Percentiles rank a stretch among this genome's conserved stretches.
Evolutionary conservation across 805 yeast species (phyloP).

Genomic region (Candida silvatica): DNA sequence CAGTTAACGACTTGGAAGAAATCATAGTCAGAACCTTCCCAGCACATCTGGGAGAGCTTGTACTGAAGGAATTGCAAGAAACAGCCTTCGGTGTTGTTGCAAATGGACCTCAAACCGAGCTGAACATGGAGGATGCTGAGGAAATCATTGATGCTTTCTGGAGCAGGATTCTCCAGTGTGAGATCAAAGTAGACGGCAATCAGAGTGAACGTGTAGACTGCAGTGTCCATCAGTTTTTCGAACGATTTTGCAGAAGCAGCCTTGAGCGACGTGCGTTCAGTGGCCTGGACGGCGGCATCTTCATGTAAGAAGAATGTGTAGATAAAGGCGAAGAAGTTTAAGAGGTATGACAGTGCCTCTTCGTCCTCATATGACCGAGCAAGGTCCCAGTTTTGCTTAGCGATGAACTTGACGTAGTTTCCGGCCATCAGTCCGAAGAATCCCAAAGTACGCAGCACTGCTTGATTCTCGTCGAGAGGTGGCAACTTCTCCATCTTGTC

Average conservation of each 20-base stretch:
- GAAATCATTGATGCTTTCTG: conserved; percentile 31
- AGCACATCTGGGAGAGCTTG: conserved; percentile 35
- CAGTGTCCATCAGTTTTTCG: conserved; percentile 35
- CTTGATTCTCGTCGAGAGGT: conserved; percentile 27
- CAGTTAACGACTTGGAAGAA: conserved; percentile 74
- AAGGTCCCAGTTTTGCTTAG: conserved; percentile 27
- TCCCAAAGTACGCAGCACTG: conserved; percentile 41
- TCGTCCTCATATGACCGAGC: background rate
- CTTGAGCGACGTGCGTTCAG: conserved; percentile 32
- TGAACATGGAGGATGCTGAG: conserved; percentile 62
- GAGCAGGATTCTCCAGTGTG: conserved; percentile 7
- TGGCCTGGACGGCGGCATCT: conserved; percentile 33
- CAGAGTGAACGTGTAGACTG: conserved; percentile 29
- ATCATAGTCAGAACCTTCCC: conserved; percentile 49
- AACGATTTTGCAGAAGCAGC: conserved; percentile 34
- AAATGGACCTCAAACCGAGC: conserved; percentile 59
- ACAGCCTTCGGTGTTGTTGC: conserved; percentile 55
- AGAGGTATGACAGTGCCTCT: conserved; percentile 14
- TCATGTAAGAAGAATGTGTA: conserved; percentile 46
- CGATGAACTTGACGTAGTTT: conserved; percentile 24
- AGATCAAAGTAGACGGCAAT: conserved; percentile 30
- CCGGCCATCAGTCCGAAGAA: conserved; percentile 44
- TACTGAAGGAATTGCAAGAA: conserved; percentile 55
- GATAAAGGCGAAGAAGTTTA: conserved; percentile 31
- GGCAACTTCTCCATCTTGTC: conserved; percentile 15